Percentiles rank a stretch among this genome's conserved stretches.
These are phyloP conservation scores for Sugiyamaella sp. DNA, from an alignment of 1,139 yeast genomes.

Conservation along the genomic window DNA sequence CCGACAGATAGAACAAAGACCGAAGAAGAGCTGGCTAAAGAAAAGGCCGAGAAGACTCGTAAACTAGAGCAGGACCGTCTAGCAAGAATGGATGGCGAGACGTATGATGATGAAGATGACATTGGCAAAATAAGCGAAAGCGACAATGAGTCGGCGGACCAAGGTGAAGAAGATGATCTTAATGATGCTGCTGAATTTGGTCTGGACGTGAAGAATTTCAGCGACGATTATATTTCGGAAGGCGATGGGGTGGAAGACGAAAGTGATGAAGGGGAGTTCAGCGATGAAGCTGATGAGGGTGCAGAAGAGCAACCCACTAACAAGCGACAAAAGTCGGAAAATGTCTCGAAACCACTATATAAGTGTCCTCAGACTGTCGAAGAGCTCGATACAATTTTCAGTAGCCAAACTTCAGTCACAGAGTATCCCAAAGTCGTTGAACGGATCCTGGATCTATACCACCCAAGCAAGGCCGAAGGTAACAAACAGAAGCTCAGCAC, in stretches of 20 bases:
- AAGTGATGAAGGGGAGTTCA: conserved; percentile 31
- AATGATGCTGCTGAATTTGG: conserved; percentile 35
- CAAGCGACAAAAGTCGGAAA: conserved; percentile 7
- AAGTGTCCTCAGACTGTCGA: conserved; percentile 62
- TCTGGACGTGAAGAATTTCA: conserved; percentile 18
- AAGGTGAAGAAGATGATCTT: conserved; percentile 32
- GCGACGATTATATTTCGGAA: conserved; percentile 36
- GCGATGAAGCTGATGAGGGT: conserved; percentile 27
- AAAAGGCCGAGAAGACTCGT: conserved; percentile 65
- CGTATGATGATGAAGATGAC: conserved; percentile 36
- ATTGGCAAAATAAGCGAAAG: conserved; percentile 27
- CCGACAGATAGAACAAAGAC: conserved; percentile 98
- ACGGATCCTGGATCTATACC: conserved; percentile 61
- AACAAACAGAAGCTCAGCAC: conserved; percentile 73
- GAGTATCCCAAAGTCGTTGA: conserved; percentile 56
- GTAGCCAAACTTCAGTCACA: conserved; percentile 43
- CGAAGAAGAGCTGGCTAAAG: conserved; percentile 76
- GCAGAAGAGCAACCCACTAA: conserved; percentile 35
- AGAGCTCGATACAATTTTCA: conserved; percentile 50
- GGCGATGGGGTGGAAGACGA: conserved; percentile 41
- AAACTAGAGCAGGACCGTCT: conserved; percentile 75
- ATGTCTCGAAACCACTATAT: not conserved
- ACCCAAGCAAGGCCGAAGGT: conserved; percentile 78
- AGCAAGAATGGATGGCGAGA: conserved; percentile 82
- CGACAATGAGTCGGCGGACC: conserved; percentile 55